phyloP scores from a whole-genome alignment of 140 eudicot genomes.

The Stevia rebaudiana region DNA sequence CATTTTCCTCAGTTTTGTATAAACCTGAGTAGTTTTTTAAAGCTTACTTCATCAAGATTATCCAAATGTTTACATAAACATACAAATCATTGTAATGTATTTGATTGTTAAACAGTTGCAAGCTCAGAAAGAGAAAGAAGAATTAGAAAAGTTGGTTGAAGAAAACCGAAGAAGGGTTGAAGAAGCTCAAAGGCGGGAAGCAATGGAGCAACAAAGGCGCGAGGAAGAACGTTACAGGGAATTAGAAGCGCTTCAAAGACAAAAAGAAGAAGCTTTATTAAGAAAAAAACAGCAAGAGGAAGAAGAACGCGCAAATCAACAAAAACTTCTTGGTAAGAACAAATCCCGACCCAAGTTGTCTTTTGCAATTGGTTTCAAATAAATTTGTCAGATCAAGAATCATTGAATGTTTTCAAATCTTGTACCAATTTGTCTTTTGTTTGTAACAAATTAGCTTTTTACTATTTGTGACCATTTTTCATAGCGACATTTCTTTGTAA shows the following conservation, averaged over 20 bases:
- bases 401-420: neutral
- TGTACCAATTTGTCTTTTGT: conserved; percentile 3
- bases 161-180: conserved; percentile 72
- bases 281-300: conserved; percentile 89
- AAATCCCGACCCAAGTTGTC: conserved; percentile 93
- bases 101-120: conserved; percentile 38
- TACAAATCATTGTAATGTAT: neutral
- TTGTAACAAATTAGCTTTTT: conserved; percentile 9
- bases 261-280: conserved; percentile 70
- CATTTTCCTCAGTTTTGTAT: neutral
- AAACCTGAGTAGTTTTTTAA: neutral
- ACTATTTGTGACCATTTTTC: neutral
- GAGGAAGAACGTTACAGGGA: conserved; percentile 88
- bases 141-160: conserved; percentile 64
- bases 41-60: neutral
- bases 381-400: neutral
- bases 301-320: conserved; percentile 81
- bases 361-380: conserved; percentile 73
- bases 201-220: conserved; percentile 61
- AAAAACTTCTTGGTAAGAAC: conserved; percentile 81
- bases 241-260: conserved; percentile 79
- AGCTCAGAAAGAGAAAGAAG: conserved; percentile 74
- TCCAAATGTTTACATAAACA: neutral
- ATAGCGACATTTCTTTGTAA: neutral
- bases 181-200: conserved; percentile 91